phyloP scores from a whole-genome alignment of 1,284 basidiomycete genomes.

The Bondarzewia mesenterica region DNA sequence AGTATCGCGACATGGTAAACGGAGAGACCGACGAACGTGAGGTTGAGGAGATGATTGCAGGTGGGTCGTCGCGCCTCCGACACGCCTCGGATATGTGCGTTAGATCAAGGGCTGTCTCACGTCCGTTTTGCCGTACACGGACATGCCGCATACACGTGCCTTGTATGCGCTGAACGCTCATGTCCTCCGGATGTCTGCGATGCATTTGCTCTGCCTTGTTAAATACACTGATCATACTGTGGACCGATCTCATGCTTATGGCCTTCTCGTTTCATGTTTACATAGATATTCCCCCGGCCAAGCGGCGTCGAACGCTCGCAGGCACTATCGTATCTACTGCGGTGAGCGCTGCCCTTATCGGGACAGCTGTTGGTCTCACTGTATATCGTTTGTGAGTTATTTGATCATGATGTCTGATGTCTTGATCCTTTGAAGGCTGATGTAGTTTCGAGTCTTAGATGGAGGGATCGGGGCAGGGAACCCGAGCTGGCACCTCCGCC shows the following conservation, averaged over 20 bases:
- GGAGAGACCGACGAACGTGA: slow-evolving; percentile 25
- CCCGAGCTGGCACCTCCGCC: slow-evolving; percentile 41
- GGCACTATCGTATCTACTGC: slow-evolving; percentile 74
- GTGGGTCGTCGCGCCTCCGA: too few species aligned
- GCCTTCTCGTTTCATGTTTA: slow-evolving; percentile 12
- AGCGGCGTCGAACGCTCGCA: slow-evolving; percentile 60
- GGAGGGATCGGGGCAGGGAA: slow-evolving; percentile 65
- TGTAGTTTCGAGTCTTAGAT: slow-evolving; percentile 25
- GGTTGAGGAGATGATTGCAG: slow-evolving; percentile 38
- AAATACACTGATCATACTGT: slow-evolving; percentile 9
- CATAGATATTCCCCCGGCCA: slow-evolving; percentile 40
- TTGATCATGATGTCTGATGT: background rate
- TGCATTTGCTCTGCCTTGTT: slow-evolving; percentile 8
- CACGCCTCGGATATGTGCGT: too few species aligned
- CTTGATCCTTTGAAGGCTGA: slow-evolving; percentile 6
- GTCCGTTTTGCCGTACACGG: background rate
- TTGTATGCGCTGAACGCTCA: slow-evolving; percentile 8
- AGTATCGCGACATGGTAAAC: slow-evolving; percentile 35
- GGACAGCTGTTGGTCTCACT: slow-evolving; percentile 74
- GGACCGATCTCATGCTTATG: slow-evolving; percentile 12
- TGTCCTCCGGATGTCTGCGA: slow-evolving; percentile 9
- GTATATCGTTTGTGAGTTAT: slow-evolving; percentile 69
- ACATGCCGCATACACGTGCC: slow-evolving; percentile 11
- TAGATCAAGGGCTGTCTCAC: background rate
- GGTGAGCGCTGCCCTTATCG: slow-evolving; percentile 71